Conservation (phyloP, 331 rosid genomes). For the Arachis monticola region DNA sequence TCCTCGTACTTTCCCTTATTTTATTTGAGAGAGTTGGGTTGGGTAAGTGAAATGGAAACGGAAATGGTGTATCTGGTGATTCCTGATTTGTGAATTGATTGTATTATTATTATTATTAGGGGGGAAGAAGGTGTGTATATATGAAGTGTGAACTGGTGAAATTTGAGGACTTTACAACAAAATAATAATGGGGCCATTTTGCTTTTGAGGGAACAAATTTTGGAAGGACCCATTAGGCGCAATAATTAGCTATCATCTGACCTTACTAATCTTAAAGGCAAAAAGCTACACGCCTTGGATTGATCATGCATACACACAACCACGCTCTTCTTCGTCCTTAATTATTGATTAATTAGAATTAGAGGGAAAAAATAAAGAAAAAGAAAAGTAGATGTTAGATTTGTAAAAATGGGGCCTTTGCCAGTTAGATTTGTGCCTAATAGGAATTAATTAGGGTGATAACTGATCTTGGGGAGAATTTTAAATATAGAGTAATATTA, state of each 20-base stretch:
- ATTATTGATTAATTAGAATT: too few species aligned
- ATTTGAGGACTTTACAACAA: not conserved
- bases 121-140: not conserved
- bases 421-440: slow-evolving; percentile 18
- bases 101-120: not conserved
- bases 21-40: not conserved
- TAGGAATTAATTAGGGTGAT: too few species aligned
- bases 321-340: slow-evolving; percentile 23
- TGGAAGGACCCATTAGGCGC: slow-evolving; percentile 39
- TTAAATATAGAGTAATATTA: too few species aligned
- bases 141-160: not conserved
- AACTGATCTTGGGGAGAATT: too few species aligned
- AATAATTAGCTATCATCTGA: slow-evolving; percentile 52
- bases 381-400: slow-evolving; percentile 30
- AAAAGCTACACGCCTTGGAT: slow-evolving; percentile 61
- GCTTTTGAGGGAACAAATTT: slow-evolving; percentile 12
- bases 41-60: not conserved
- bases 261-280: slow-evolving; percentile 39
- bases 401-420: slow-evolving; percentile 2
- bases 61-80: not conserved
- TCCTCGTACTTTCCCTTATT: slow-evolving; percentile 1
- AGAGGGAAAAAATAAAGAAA: too few species aligned
- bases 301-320: slow-evolving; percentile 45
- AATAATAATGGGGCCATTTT: slow-evolving; percentile 13
- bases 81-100: not conserved